Conservation (phyloP, 2,329 filamentous ascomycete species). For the Penicillium fuscoglaucum region DNA sequence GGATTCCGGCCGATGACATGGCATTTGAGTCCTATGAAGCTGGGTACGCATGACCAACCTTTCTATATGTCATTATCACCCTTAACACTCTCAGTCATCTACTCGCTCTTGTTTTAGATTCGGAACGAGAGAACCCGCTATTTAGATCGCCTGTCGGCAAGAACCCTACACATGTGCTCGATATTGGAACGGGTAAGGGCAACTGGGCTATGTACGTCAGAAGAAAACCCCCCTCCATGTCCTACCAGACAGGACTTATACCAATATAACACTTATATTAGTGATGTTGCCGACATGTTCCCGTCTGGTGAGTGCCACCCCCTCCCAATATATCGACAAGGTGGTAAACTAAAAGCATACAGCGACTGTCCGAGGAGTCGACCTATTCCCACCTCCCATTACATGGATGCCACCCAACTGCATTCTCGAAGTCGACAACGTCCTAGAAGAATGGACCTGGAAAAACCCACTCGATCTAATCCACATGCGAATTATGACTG, state of each 20-base stretch:
- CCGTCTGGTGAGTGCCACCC: neutral
- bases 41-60: slow-evolving; percentile 6
- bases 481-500: slow-evolving; percentile 2
- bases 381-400: slow-evolving; percentile 6
- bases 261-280: neutral
- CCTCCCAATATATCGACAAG: neutral
- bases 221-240: too few species aligned
- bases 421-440: slow-evolving; percentile 3
- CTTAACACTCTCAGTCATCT: slow-evolving; percentile 12
- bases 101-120: slow-evolving; percentile 15
- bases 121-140: slow-evolving; percentile 13
- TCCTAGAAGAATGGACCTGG: slow-evolving; percentile 9
- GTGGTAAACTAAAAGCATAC: neutral
- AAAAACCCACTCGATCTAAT: neutral
- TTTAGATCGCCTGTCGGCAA: slow-evolving; percentile 15
- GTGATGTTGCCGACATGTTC: slow-evolving; percentile 9
- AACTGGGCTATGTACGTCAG: slow-evolving; percentile 6
- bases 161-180: slow-evolving; percentile 12
- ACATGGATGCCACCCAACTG: slow-evolving; percentile 8
- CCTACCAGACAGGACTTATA: neutral
- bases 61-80: neutral
- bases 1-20: slow-evolving; percentile 18
- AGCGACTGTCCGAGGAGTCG: slow-evolving; percentile 5
- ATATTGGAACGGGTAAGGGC: slow-evolving; percentile 19
- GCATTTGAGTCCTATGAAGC: slow-evolving; percentile 23